These are phyloP conservation scores for Gnomoniopsis sp. DNA, from an alignment of 2,329 filamentous ascomycete species.

Conservation along the genomic window DNA sequence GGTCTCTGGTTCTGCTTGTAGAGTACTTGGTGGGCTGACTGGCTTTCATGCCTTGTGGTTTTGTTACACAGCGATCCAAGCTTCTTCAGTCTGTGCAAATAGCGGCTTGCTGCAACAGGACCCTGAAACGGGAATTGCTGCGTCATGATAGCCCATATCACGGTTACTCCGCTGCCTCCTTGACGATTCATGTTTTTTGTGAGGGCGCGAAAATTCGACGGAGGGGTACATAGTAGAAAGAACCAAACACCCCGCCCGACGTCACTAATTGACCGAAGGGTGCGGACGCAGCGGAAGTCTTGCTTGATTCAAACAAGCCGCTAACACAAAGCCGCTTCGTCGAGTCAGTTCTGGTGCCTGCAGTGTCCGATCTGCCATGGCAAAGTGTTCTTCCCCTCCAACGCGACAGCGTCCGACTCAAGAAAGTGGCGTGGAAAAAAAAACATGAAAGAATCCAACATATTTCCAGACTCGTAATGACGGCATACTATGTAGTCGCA, in stretches of 20 bases:
- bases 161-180: neutral
- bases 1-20: neutral
- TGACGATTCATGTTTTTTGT: too few relatives aligned
- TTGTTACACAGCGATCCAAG: neutral
- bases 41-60: neutral
- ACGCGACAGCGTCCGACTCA: neutral
- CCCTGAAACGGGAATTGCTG: neutral
- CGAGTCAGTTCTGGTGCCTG: neutral
- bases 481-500: too few relatives aligned
- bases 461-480: too few relatives aligned
- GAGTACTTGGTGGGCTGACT: neutral
- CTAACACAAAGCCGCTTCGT: neutral
- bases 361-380: neutral
- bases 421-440: neutral
- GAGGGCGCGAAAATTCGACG: neutral
- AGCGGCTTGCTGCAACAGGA: neutral
- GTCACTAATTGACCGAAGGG: neutral
- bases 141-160: neutral
- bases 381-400: neutral
- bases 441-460: too few relatives aligned
- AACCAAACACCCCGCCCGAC: neutral
- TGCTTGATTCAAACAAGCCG: neutral
- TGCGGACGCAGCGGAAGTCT: neutral
- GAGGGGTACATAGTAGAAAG: neutral
- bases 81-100: too few relatives aligned